A percentile compares a stretch with the other conserved stretches of the same genome.
These are phyloP conservation scores for Collybiopsis luxurians DNA, from an alignment of 768 basidiomycete species.

Conservation along the genomic window DNA sequence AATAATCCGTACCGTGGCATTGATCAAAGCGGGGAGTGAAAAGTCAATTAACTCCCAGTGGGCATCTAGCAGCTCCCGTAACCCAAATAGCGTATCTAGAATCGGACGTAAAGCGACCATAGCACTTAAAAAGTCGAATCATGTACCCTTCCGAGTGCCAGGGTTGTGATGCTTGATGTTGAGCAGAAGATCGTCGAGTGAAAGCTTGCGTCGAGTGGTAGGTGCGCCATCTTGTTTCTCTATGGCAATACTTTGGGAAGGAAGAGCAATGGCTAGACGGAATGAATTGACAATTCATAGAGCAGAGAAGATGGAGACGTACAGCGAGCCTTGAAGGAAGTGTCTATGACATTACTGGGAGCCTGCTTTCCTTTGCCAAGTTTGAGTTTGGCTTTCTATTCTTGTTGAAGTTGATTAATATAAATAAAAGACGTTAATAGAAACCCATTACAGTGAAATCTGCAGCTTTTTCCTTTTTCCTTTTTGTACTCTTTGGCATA, in stretches of 20 bases:
- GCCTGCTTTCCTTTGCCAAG: conserved; percentile 91
- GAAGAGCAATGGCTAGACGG: conserved; percentile 81
- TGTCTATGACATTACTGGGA: conserved; percentile 86
- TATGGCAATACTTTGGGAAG: conserved; percentile 72
- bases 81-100: conserved; percentile 69
- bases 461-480: conserved; percentile 81
- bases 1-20: conserved; percentile 66
- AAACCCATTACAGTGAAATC: conserved; percentile 70
- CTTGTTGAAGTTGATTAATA: conserved; percentile 1
- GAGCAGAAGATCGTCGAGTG: conserved; percentile 71
- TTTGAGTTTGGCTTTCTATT: conserved; percentile 92
- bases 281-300: conserved; percentile 14
- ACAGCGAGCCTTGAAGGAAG: conserved; percentile 95
- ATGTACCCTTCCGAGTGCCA: conserved; percentile 67
- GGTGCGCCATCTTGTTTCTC: conserved; percentile 58
- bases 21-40: conserved; percentile 54
- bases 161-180: conserved; percentile 85
- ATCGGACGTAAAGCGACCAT: not conserved
- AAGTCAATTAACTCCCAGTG: conserved; percentile 54
- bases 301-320: conserved; percentile 24
- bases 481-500: conserved; percentile 88
- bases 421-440: not conserved
- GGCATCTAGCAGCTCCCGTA: conserved; percentile 67
- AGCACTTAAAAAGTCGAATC: not conserved
- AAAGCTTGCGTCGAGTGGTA: conserved; percentile 72